Conservation (phyloP, 192 early-diverging fungal genomes). For the Entomortierella beljakovae region DNA sequence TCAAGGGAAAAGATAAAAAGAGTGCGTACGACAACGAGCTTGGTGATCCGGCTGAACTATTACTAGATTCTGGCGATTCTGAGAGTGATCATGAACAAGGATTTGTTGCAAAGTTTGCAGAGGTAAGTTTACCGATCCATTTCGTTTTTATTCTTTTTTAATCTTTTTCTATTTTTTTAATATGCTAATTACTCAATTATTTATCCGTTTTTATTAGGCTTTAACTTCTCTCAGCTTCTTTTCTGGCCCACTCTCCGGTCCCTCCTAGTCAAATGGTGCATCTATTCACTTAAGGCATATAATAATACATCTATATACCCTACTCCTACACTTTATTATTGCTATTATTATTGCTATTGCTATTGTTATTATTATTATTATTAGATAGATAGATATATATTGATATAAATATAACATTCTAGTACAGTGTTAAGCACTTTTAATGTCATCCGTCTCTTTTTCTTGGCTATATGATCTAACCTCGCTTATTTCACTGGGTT, state of each 20-base stretch:
- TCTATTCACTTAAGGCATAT: not conserved
- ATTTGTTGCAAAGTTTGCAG: constrained; percentile 45
- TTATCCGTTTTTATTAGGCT: constrained; percentile 8
- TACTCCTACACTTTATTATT: too few relatives aligned
- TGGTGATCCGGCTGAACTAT: constrained; percentile 21
- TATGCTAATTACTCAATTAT: not conserved
- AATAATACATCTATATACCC: not conserved
- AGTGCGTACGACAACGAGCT: not conserved
- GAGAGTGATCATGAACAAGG: constrained; percentile 36
- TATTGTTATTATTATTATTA: too few relatives aligned
- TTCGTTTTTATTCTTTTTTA: not conserved
- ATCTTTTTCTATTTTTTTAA: not conserved
- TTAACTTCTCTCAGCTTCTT: constrained; percentile 22
- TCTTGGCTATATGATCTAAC: too few relatives aligned
- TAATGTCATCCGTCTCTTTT: too few relatives aligned
- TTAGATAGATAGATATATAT: too few relatives aligned
- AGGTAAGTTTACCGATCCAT: constrained; percentile 17
- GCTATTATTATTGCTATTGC: too few relatives aligned
- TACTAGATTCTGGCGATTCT: constrained; percentile 25
- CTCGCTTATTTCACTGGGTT: too few relatives aligned
- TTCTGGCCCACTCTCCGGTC: constrained; percentile 24
- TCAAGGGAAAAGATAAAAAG: constrained; percentile 4
- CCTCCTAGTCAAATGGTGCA: constrained; percentile 10
- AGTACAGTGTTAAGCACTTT: too few relatives aligned
- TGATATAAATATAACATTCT: too few relatives aligned